These are phyloP conservation scores for Penicillium sp. DNA, from an alignment of 2,329 filamentous ascomycete species.

Conservation along the genomic window DNA sequence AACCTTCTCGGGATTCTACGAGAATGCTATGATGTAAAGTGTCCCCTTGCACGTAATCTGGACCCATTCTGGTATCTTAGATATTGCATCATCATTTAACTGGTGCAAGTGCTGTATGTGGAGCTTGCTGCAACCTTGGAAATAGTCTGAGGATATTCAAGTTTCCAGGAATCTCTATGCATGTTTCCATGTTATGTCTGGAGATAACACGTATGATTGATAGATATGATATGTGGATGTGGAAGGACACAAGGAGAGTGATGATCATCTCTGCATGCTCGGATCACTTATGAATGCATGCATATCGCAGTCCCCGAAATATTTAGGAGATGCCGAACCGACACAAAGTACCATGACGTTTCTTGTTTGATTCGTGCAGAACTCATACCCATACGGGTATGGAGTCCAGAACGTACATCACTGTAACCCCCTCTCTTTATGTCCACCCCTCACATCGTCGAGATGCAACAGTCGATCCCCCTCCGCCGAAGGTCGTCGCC, in stretches of 20 bases:
- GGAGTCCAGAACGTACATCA: neutral
- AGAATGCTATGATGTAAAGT: constrained; percentile 1
- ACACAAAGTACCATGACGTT: neutral
- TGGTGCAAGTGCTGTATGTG: neutral
- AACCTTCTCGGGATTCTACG: neutral
- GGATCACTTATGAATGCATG: neutral
- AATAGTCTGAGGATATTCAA: neutral
- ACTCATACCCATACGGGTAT: neutral
- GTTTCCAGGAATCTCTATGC: neutral
- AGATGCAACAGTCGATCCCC: constrained; percentile 35
- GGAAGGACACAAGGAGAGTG: neutral
- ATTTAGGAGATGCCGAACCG: neutral
- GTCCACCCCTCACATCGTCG: neutral
- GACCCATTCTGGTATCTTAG: neutral
- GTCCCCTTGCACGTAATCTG: neutral
- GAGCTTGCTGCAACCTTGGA: too few species aligned
- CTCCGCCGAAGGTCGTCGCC: constrained; percentile 31
- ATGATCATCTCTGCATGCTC: neutral
- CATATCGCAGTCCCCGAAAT: neutral
- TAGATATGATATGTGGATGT: neutral
- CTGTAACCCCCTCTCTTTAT: neutral
- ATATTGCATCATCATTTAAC: neutral
- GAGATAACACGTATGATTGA: neutral
- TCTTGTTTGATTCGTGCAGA: neutral
- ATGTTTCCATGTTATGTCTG: neutral